These are phyloP conservation scores for Colletotrichum shisoi DNA, from an alignment of 2,329 filamentous ascomycete genomes.

Conservation along the genomic window DNA sequence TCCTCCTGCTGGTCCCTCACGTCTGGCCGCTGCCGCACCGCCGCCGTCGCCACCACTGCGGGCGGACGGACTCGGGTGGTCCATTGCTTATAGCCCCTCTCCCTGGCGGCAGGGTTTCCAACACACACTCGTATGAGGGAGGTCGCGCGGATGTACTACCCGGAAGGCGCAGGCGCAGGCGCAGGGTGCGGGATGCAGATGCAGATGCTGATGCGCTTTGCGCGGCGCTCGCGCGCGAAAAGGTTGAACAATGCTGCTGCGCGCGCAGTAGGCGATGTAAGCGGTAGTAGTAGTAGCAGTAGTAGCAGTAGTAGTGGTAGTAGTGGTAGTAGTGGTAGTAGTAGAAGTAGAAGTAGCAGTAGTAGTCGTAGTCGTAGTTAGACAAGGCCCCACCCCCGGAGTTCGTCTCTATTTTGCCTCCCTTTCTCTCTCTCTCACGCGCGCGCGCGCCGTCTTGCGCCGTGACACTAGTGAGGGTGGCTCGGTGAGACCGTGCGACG, in stretches of 20 bases:
- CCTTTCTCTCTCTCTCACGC: neutral
- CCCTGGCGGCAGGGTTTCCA: no score
- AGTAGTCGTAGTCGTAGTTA: neutral
- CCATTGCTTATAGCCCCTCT: constrained; percentile 9
- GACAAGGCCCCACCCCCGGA: neutral
- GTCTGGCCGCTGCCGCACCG: constrained; percentile 22
- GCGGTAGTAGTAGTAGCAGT: no score
- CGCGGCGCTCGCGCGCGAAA: constrained; percentile 8
- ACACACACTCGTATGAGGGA: neutral
- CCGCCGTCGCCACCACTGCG: constrained; percentile 25
- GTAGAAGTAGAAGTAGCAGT: no score
- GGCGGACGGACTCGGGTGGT: constrained; percentile 21
- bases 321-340: neutral
- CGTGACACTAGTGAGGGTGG: constrained; percentile 24
- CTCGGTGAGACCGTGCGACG: constrained; percentile 21
- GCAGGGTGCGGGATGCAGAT: neutral
- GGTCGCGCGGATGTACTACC: neutral
- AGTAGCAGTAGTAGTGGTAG: no score
- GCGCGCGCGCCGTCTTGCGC: neutral
- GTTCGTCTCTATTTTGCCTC: neutral
- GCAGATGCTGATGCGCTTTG: constrained; percentile 6
- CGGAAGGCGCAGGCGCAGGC: constrained; percentile 1
- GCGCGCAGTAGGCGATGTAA: neutral
- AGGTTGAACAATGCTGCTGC: neutral
- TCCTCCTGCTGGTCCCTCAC: constrained; percentile 13